These are phyloP conservation scores for Rhododendron ovatum DNA, from an alignment of 148 eudicot genomes.

Conservation along the genomic window DNA sequence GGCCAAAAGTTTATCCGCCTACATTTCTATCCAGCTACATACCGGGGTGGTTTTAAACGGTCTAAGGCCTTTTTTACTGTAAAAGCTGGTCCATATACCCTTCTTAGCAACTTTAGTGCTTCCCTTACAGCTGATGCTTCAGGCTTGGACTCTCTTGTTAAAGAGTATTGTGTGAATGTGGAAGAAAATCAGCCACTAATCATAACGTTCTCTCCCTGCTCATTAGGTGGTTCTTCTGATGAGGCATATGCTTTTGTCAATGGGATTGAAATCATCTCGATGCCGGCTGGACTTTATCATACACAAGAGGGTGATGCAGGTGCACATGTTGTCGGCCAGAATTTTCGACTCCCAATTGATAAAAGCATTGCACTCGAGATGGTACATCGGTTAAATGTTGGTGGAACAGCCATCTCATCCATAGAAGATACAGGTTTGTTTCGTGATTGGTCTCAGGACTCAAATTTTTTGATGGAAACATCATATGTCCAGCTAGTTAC, in stretches of 20 bases:
- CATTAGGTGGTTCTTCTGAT: not conserved
- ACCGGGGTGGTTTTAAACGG: slow-evolving; percentile 9
- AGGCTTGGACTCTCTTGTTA: not conserved
- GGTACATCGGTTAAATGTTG: slow-evolving; percentile 22
- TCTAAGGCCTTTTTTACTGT: slow-evolving; percentile 17
- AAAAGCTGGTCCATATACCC: slow-evolving; percentile 14
- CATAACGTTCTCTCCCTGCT: not conserved
- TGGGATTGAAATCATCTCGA: slow-evolving; percentile 23
- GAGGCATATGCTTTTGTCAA: slow-evolving; percentile 21
- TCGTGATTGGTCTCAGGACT: slow-evolving; percentile 22
- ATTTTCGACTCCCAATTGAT: not conserved
- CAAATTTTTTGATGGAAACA: not conserved
- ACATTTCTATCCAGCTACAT: slow-evolving; percentile 10
- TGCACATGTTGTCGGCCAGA: slow-evolving; percentile 2
- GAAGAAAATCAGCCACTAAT: slow-evolving; percentile 11
- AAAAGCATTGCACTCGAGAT: slow-evolving; percentile 17
- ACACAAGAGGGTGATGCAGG: not conserved
- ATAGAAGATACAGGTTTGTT: slow-evolving; percentile 12
- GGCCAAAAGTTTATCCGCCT: slow-evolving; percentile 14
- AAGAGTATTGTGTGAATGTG: slow-evolving; percentile 1
- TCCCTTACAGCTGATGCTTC: slow-evolving; percentile 10
- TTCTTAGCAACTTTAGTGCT: slow-evolving; percentile 24
- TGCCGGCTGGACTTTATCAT: slow-evolving; percentile 23
- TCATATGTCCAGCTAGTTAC: not conserved
- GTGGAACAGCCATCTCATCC: slow-evolving; percentile 11